phyloP scores from a whole-genome alignment of 352 stramenopile species.

The Pythium angustatum region DNA sequence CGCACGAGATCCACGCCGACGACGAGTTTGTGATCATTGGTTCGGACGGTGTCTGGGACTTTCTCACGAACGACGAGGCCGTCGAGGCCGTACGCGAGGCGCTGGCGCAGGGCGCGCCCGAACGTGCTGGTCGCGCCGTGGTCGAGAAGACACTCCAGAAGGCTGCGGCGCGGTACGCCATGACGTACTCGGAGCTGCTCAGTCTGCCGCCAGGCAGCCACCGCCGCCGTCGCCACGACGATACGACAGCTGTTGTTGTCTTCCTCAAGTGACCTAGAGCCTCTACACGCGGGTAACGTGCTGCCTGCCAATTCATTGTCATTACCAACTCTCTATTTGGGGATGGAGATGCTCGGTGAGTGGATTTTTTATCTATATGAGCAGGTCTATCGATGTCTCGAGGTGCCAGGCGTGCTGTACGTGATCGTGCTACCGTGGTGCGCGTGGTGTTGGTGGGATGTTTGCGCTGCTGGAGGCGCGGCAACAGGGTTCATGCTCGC shows the following conservation, averaged over 20 bases:
- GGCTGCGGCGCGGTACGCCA: conserved; percentile 68
- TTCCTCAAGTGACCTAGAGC: conserved; percentile 55
- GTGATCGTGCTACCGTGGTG: not conserved
- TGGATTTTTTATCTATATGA: too few relatives aligned
- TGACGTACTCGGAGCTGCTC: conserved; percentile 84
- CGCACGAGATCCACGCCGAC: conserved; percentile 48
- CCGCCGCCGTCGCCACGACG: conserved; percentile 90
- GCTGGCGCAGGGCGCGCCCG: conserved; percentile 55
- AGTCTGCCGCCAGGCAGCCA: conserved; percentile 77
- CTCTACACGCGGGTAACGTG: not conserved
- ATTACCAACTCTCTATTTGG: too few relatives aligned
- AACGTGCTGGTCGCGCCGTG: conserved; percentile 70
- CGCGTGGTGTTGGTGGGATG: not conserved
- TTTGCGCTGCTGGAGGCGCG: not conserved
- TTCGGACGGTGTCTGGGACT: conserved; percentile 98
- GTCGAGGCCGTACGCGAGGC: conserved; percentile 89
- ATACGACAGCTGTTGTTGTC: conserved; percentile 92
- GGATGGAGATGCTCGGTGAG: too few relatives aligned
- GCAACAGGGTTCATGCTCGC: not conserved
- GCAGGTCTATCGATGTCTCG: not conserved
- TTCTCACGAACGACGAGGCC: conserved; percentile 94
- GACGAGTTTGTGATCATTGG: conserved; percentile 98
- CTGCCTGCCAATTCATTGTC: too few relatives aligned
- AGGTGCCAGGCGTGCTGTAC: too few relatives aligned
- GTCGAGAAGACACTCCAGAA: conserved; percentile 82